Percentiles rank a stretch among this genome's conserved stretches.
phyloP scores from a whole-genome alignment of 345 rosid species.

The Raphanus raphanistrum region DNA sequence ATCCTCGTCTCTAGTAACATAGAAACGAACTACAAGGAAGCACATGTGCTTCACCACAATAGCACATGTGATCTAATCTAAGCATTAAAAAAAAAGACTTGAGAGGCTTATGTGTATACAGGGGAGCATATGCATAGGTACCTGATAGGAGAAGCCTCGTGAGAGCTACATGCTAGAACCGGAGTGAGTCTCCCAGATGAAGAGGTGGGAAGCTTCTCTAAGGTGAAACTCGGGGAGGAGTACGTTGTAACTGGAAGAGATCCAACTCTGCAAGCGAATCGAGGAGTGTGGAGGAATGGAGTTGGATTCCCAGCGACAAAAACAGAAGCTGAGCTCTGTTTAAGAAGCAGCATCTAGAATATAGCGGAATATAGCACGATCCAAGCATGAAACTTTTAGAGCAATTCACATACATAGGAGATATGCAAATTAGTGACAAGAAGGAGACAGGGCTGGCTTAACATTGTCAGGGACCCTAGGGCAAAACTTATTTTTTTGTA shows the following conservation, averaged over 20 bases:
- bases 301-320: conserved; percentile 23
- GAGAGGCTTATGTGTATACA: neutral
- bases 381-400: neutral
- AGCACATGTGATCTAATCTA: neutral
- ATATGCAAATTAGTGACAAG: neutral
- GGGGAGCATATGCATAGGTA: neutral
- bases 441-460: no score
- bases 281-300: conserved; percentile 16
- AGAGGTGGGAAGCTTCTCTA: conserved; percentile 1
- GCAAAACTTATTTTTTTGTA: no score
- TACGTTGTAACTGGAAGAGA: conserved; percentile 9
- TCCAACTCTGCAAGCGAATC: neutral
- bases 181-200: conserved; percentile 20
- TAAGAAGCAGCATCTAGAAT: conserved; percentile 38
- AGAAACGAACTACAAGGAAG: neutral
- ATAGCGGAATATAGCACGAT: neutral
- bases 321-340: conserved; percentile 27
- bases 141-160: conserved; percentile 28
- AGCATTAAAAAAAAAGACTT: no score
- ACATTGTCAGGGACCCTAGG: no score
- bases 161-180: conserved; percentile 37
- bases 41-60: neutral
- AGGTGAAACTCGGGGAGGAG: conserved; percentile 12
- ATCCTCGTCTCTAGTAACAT: neutral
- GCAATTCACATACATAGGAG: neutral